These are phyloP conservation scores for Dothistroma septosporum DNA, from an alignment of 2,329 filamentous ascomycete genomes.

Conservation along the genomic window DNA sequence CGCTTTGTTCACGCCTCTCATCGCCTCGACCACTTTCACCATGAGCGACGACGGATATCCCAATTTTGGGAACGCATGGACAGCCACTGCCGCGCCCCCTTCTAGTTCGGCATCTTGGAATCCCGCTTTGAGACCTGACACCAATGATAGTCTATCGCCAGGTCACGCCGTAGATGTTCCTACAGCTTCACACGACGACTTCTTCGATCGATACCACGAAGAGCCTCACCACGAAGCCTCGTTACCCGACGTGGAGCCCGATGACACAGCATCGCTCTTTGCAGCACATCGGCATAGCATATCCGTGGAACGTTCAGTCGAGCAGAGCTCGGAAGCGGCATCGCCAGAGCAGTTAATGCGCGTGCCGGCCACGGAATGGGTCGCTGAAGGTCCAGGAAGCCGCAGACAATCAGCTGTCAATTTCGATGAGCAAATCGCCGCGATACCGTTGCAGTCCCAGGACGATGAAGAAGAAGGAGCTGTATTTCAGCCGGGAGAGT, in stretches of 20 bases:
- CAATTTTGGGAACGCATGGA: constrained; percentile 41
- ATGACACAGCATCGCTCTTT: constrained; percentile 9
- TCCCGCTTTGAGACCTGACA: constrained; percentile 47
- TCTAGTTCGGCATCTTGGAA: constrained; percentile 48
- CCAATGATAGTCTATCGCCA: constrained; percentile 1
- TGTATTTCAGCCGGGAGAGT: constrained; percentile 25
- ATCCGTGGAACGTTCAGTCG: constrained; percentile 13
- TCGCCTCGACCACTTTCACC: constrained; percentile 5
- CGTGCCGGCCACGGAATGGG: constrained; percentile 12
- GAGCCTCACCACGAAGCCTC: constrained; percentile 10
- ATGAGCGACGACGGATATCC: constrained; percentile 35
- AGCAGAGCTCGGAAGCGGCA: constrained; percentile 5
- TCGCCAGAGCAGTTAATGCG: constrained; percentile 12
- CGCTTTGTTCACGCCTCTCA: neutral
- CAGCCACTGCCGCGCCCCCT: constrained; percentile 8
- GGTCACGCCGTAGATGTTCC: constrained; percentile 21
- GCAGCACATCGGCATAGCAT: constrained; percentile 14
- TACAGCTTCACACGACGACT: constrained; percentile 32
- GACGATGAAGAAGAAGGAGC: constrained; percentile 23
- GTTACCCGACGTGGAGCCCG: constrained; percentile 2
- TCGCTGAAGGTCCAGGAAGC: constrained; percentile 13
- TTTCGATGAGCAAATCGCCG: constrained; percentile 16
- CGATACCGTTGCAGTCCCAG: neutral
- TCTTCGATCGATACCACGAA: constrained; percentile 35
- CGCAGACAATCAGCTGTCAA: constrained; percentile 13